Evolutionary conservation across 768 basidiomycete genomes (phyloP).

Genomic region (Tricholoma matsutake): DNA sequence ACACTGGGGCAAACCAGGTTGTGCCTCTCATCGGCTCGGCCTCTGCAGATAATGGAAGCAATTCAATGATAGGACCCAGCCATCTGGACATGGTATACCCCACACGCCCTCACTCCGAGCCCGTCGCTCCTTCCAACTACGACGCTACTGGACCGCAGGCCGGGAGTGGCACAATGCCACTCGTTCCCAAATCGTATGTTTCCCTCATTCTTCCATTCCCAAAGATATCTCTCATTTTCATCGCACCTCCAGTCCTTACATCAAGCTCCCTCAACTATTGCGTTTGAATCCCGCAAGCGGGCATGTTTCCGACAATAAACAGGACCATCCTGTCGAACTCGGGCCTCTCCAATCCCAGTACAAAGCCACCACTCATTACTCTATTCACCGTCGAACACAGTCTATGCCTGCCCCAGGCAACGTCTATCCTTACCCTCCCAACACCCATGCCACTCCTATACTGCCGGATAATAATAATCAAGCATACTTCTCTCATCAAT

Average conservation of each 20-base stretch:
- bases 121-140: not conserved
- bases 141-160: not conserved
- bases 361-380: not conserved
- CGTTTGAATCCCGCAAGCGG: not conserved
- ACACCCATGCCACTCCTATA: not conserved
- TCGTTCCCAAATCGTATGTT: not conserved
- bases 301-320: not conserved
- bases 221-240: not conserved
- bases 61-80: not conserved
- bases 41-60: not conserved
- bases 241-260: not conserved
- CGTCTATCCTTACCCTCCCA: not conserved
- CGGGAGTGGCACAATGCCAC: not conserved
- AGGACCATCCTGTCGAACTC: not conserved
- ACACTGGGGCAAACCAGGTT: not conserved
- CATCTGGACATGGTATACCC: not conserved
- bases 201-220: too few relatives aligned
- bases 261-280: not conserved
- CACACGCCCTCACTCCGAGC: not conserved
- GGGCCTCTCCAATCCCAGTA: not conserved
- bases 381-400: not conserved
- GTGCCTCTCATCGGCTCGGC: not conserved
- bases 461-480: too few relatives aligned
- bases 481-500: too few relatives aligned
- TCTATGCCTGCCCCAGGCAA: not conserved